Base-by-base conservation (phyloP, 331 rosid species). In the Spiraea crenata region DNA sequence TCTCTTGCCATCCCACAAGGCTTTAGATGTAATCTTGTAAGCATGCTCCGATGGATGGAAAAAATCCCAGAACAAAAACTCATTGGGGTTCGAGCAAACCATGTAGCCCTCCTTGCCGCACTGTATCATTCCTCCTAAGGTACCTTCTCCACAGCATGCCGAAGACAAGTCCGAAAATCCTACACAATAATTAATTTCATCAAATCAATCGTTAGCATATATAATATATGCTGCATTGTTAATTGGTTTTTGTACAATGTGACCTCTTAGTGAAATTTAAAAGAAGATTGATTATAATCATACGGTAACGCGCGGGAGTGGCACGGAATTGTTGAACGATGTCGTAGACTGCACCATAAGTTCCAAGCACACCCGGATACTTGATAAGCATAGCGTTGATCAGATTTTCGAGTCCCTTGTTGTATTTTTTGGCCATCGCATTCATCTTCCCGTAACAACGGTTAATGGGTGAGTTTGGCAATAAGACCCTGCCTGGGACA, bases 1-100 rank as follows among this genome's bases (percentile, higher is more conserved):
- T 16, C 16, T 12, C 12, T 55, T 60, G 31, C 85, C 87, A 0
- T 15, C 70, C 85, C 83, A 71, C 1, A 77, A 66, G 16, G 82
- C 79, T 72, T 69, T 59, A 15, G 84, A 49, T 61, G 80, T 17
- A 45, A 83, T 73, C 35, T 62, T 25, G 70, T 83, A 80, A 41
- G 82, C 14, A 1, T 71, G 88, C 34, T 84, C 77, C 0, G 88
- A 40, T 37, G 85, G 88, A 54, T 84, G 81, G 54, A 80, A 77
- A 41, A 5, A 74, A 62, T 84, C 81, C 83, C 85, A 84, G 14
- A 84, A 77, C 71, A 80, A 57, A 61, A 64, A 80, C 31, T 44
- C 35, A 61, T 49, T 66, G 7, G 85, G 84, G 17, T 71, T 63
- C 19, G 20, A 1, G 54, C 85, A 77, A 4, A 63, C 9, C 40